phyloP scores from a whole-genome alignment of 169 alveolate genomes.

The Eimeria maxima region DNA sequence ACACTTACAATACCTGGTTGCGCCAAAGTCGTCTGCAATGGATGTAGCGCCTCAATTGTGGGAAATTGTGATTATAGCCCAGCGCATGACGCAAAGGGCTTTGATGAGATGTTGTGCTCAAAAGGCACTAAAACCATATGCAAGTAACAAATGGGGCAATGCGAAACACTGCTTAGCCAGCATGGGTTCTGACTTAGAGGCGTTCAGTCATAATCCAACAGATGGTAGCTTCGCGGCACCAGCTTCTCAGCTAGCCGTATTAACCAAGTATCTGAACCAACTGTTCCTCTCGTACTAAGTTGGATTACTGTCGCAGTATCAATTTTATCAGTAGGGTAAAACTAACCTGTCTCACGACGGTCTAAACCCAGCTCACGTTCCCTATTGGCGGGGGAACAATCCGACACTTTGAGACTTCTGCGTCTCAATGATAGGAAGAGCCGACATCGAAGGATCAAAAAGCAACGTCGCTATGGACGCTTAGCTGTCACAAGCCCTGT shows the following conservation, averaged over 20 bases:
- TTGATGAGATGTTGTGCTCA: no score
- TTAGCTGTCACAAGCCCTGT: constrained; percentile 50
- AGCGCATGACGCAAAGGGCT: no score
- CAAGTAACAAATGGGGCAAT: not conserved
- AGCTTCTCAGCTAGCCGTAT: constrained; percentile 82
- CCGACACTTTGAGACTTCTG: constrained; percentile 41
- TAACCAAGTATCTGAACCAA: constrained; percentile 84
- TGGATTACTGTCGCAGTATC: constrained; percentile 88
- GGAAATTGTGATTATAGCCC: no score
- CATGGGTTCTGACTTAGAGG: not conserved
- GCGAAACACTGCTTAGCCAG: not conserved
- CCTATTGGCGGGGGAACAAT: constrained; percentile 26
- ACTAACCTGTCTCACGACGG: constrained; percentile 97
- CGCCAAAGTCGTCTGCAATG: no score
- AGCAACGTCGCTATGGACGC: constrained; percentile 54
- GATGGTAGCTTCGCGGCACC: not conserved
- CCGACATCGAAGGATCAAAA: constrained; percentile 59
- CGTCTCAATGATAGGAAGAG: constrained; percentile 84
- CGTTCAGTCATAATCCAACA: not conserved
- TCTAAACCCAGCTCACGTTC: constrained; percentile 87
- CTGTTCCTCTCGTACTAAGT: constrained; percentile 86
- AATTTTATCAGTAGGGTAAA: constrained; percentile 90
- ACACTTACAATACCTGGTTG: no score
- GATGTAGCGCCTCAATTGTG: no score
- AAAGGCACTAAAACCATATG: not conserved